A percentile compares a stretch with the other conserved stretches of the same genome.
phyloP scores from a whole-genome alignment of 805 yeast genomes.

The Yueomyces sp. region DNA sequence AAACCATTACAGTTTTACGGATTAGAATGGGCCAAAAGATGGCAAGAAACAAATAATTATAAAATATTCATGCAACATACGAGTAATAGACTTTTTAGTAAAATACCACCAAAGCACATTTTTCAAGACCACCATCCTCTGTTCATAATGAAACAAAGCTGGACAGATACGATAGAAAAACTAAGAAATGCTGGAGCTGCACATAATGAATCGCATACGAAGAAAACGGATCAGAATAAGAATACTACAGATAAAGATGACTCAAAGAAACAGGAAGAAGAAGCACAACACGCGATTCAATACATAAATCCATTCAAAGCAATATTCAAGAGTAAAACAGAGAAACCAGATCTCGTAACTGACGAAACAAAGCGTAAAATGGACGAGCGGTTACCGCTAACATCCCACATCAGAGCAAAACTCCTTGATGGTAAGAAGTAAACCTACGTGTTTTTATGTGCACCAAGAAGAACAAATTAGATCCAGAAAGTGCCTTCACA shows the following conservation, averaged over 20 bases:
- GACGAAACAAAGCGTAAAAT: too few species aligned
- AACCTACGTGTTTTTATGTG: too few species aligned
- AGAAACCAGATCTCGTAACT: too few species aligned
- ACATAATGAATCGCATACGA: background rate
- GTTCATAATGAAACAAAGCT: slow-evolving; percentile 17
- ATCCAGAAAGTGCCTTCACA: too few species aligned
- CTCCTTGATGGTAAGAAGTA: too few species aligned
- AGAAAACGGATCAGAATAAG: background rate
- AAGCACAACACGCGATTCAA: background rate
- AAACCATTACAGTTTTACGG: slow-evolving; percentile 31
- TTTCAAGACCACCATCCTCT: slow-evolving; percentile 19
- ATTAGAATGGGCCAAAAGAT: slow-evolving; percentile 32
- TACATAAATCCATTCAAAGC: too few species aligned
- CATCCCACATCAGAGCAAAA: too few species aligned
- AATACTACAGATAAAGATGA: background rate
- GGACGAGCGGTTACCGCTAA: too few species aligned
- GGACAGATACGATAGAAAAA: slow-evolving; percentile 22
- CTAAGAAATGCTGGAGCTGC: background rate
- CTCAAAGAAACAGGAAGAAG: background rate
- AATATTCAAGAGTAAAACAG: too few species aligned
- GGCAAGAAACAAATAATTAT: slow-evolving; percentile 45
- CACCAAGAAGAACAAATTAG: too few species aligned
- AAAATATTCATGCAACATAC: slow-evolving; percentile 40
- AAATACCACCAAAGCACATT: slow-evolving; percentile 36
- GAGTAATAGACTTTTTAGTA: slow-evolving; percentile 58